Conservation (phyloP, 2,329 filamentous ascomycete genomes). For the Hortaea werneckii region DNA sequence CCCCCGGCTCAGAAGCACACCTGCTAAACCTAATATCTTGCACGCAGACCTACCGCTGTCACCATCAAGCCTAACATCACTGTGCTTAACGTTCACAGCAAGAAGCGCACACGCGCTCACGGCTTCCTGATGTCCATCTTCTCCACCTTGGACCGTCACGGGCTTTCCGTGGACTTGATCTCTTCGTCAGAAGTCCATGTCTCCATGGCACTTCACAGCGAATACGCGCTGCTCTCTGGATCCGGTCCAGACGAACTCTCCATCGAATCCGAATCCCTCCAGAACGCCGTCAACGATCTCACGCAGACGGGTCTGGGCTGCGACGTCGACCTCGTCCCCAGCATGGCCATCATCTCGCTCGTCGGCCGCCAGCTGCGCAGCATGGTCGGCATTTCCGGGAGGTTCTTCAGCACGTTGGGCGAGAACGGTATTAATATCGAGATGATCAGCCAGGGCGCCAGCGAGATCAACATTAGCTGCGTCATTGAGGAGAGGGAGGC, state of each 20-base stretch:
- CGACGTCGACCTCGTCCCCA: slow-evolving; percentile 77
- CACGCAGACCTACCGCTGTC: slow-evolving; percentile 47
- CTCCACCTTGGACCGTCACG: slow-evolving; percentile 74
- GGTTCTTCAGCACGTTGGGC: slow-evolving; percentile 89
- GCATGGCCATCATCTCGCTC: slow-evolving; percentile 91
- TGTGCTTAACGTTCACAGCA: slow-evolving; percentile 95
- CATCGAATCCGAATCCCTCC: slow-evolving; percentile 38
- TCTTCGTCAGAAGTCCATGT: slow-evolving; percentile 95
- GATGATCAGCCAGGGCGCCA: slow-evolving; percentile 98
- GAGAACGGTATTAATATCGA: slow-evolving; percentile 94
- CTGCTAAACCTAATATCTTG: too few species aligned
- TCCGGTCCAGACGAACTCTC: slow-evolving; percentile 37
- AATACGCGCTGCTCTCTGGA: slow-evolving; percentile 45
- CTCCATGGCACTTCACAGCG: slow-evolving; percentile 88
- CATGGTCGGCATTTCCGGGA: slow-evolving; percentile 82
- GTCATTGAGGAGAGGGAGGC: slow-evolving; percentile 89
- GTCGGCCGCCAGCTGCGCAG: slow-evolving; percentile 97
- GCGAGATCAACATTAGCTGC: slow-evolving; percentile 98
- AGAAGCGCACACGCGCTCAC: slow-evolving; percentile 91
- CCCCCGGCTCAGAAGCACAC: too few species aligned
- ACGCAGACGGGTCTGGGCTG: slow-evolving; percentile 54
- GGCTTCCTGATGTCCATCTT: slow-evolving; percentile 95
- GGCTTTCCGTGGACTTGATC: slow-evolving; percentile 88
- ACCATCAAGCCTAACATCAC: slow-evolving; percentile 97
- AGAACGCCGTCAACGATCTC: slow-evolving; percentile 55